Conservation (phyloP, 306 rosid species). For the Citrullus mucosospermus region DNA sequence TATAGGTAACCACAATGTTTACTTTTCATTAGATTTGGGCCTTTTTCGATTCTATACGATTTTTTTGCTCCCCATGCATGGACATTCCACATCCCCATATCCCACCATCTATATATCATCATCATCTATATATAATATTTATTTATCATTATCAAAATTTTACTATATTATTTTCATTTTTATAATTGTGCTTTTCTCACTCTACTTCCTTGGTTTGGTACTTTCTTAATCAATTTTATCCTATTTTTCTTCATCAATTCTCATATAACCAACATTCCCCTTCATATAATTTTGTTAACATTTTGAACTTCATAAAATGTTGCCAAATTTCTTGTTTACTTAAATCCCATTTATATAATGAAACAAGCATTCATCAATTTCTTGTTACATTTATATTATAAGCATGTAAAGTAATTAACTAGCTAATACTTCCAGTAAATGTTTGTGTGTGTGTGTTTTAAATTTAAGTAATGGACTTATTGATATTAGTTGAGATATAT, state of each 20-base stretch:
- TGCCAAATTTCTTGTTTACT: neutral
- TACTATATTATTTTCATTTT: neutral
- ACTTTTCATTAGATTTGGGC: constrained; percentile 39
- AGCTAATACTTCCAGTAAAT: neutral
- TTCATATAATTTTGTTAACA: neutral
- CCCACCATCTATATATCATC: neutral
- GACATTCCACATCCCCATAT: neutral
- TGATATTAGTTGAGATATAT: neutral
- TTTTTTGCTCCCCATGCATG: constrained; percentile 54
- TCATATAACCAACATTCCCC: neutral
- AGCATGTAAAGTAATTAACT: neutral
- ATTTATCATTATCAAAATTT: neutral
- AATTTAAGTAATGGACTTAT: neutral
- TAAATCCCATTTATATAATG: neutral
- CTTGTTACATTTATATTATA: neutral
- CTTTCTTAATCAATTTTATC: neutral
- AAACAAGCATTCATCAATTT: neutral
- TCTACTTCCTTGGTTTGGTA: neutral
- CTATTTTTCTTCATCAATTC: neutral
- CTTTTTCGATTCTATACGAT: constrained; percentile 38
- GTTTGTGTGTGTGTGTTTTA: neutral
- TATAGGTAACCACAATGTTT: constrained; percentile 22
- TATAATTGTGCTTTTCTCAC: neutral
- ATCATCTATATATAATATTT: neutral
- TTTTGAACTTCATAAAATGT: neutral